phyloP scores from a whole-genome alignment of 2,329 filamentous ascomycete genomes.

The Dothiorella sarmentorum region DNA sequence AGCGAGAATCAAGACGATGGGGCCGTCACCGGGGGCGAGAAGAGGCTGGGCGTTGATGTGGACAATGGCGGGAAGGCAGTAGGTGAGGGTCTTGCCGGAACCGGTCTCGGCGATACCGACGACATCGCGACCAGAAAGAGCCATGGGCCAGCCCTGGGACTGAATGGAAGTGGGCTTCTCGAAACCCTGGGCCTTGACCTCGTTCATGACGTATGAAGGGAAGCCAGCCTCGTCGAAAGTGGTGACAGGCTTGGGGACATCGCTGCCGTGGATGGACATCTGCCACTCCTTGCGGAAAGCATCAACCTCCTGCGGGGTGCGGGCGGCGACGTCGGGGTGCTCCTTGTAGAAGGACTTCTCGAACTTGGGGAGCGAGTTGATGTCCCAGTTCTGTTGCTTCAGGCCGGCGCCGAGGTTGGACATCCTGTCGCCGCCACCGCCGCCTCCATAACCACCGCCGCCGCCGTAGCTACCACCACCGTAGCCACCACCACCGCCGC shows the following conservation, averaged over 20 bases:
- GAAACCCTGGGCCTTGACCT: conserved; percentile 98
- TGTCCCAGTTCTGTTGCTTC: conserved; percentile 85
- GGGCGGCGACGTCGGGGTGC: conserved; percentile 70
- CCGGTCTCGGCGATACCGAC: conserved; percentile 99
- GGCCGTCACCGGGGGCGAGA: conserved; percentile 88
- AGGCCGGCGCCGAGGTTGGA: conserved; percentile 81
- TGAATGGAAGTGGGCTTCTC: conserved; percentile 91
- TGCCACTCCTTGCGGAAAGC: conserved; percentile 82
- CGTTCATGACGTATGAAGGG: conserved; percentile 93
- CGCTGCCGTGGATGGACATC: conserved; percentile 74
- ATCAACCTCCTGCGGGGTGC: conserved; percentile 75
- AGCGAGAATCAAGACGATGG: conserved; percentile 92
- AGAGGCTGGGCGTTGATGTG: conserved; percentile 99
- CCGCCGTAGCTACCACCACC: conserved; percentile 28
- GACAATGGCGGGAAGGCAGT: conserved; percentile 95
- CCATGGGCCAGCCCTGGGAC: conserved; percentile 99
- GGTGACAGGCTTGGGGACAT: conserved; percentile 91
- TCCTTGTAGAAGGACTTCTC: conserved; percentile 99
- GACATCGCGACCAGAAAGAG: conserved; percentile 93
- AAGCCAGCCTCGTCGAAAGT: conserved; percentile 98
- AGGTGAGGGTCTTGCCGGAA: conserved; percentile 97
- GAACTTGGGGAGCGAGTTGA: conserved; percentile 82
- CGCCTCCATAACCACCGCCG: conserved; percentile 47
- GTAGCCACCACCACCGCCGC: conserved; percentile 29
- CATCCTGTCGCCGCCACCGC: conserved; percentile 88